phyloP scores from a whole-genome alignment of 768 basidiomycete genomes.

The Podaxis sp. region DNA sequence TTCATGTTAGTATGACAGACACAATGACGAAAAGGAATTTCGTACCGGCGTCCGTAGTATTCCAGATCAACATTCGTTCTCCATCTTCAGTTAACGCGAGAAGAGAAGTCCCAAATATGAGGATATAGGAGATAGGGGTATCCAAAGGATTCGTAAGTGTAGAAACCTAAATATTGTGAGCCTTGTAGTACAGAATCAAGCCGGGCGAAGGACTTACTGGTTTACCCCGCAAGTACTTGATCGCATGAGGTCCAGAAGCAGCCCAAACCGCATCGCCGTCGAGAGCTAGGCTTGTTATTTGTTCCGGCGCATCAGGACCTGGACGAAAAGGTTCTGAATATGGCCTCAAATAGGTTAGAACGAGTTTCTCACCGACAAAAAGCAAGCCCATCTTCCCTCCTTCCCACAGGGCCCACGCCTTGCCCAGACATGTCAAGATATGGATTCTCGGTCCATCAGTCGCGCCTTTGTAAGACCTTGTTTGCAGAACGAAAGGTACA shows the following conservation, averaged over 20 bases:
- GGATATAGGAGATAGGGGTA: slow-evolving; percentile 57
- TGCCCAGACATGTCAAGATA: slow-evolving; percentile 84
- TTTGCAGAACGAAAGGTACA: slow-evolving; percentile 86
- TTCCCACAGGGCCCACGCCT: slow-evolving; percentile 95
- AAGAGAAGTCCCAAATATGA: slow-evolving; percentile 80
- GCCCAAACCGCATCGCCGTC: slow-evolving; percentile 88
- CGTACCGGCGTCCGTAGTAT: slow-evolving; percentile 60
- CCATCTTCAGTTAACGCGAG: slow-evolving; percentile 82
- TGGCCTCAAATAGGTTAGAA: not conserved
- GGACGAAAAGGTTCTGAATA: slow-evolving; percentile 3
- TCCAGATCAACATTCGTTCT: slow-evolving; percentile 75
- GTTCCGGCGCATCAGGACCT: slow-evolving; percentile 82
- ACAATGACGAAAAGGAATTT: not conserved
- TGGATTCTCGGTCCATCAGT: slow-evolving; percentile 82
- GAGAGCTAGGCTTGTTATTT: slow-evolving; percentile 76
- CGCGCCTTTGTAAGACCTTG: slow-evolving; percentile 80
- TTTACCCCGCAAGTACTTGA: slow-evolving; percentile 87
- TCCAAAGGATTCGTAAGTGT: slow-evolving; percentile 67
- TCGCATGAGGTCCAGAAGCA: slow-evolving; percentile 61
- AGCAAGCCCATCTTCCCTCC: slow-evolving; percentile 89
- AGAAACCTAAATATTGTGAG: slow-evolving; percentile 40
- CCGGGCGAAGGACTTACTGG: slow-evolving; percentile 48
- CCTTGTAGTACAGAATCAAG: not conserved
- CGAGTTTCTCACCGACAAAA: slow-evolving; percentile 79
- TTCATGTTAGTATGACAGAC: slow-evolving; percentile 13